Evolutionary conservation across 768 basidiomycete genomes (phyloP), one percentile per base, ranked within the genome.

Genomic region (Russula sp.): DNA sequence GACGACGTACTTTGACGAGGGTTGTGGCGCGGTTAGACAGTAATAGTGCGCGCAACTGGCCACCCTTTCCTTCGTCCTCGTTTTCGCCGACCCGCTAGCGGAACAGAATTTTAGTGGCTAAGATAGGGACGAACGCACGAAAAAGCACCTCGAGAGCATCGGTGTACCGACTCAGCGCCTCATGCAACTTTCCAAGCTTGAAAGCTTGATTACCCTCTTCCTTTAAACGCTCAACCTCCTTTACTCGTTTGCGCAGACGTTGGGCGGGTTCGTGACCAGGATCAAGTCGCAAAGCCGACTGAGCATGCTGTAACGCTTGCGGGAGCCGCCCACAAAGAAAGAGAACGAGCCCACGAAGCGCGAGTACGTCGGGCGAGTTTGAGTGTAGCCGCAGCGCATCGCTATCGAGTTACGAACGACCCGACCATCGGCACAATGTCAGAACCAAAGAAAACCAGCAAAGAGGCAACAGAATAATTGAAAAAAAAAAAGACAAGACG

Each of bases 11-110:
- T 79, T 93, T 93, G 52, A 88, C 74, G 20, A 89, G 75, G 0
- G 92, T 86, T 1, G 89, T 90, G 1, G 93, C 93, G 5, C 91
- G 84, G 68, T 95, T 95, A 2, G 87, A 89, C 9, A 93, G 75
- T 4, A 95, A 74, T 1, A 87, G 86, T 1, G 90, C 88, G 13
- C 88, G 84, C 32, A 93, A 86, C 58, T 87, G 83, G 8, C 91
- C 91, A 18, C 93, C 91, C 65, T 82, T 82, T 1, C 83, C 86
- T 72, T 93, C 90, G 46, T 87, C 85, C 39, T 83, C 81, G 5
- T 73, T 72, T 20, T 81, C 77, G 22, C 90, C 89, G 47, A 92
- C 82, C 25, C 81, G 79, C 85, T 89, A 59, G 63, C 20, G 59
- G 38, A 20, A n/a, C 18, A 14, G 13, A 38, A 11, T 22, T 29